phyloP scores from a whole-genome alignment of 805 yeast genomes.

The Candida schatavii region DNA sequence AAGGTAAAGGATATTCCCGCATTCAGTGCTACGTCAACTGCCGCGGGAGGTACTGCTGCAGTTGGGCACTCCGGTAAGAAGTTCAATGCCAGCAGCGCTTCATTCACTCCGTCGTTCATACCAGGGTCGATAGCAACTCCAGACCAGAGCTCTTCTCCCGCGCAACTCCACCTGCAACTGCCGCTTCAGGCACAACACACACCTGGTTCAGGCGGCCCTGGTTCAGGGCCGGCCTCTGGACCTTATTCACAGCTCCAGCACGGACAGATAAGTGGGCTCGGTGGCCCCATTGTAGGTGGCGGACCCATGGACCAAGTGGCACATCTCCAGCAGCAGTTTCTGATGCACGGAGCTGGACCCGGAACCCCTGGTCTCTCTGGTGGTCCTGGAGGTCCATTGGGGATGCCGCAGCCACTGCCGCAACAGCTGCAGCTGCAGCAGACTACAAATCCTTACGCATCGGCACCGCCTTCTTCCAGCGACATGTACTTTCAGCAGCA shows the following conservation, averaged over 20 bases:
- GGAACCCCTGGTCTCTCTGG: not conserved
- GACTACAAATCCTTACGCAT: not conserved
- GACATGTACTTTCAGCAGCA: conserved; percentile 8
- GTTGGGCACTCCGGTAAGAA: conserved; percentile 15
- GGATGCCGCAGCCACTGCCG: not conserved
- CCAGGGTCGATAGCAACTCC: conserved; percentile 2
- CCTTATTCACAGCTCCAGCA: not conserved
- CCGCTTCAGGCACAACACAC: conserved; percentile 5
- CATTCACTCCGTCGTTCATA: conserved; percentile 32
- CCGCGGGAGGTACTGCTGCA: not conserved
- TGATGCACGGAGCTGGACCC: not conserved
- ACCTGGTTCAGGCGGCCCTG: conserved; percentile 12
- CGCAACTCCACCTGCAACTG: conserved; percentile 7
- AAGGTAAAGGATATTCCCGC: conserved; percentile 45
- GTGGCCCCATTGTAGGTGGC: not conserved
- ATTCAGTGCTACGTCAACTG: conserved; percentile 21
- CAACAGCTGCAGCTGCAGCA: conserved; percentile 19
- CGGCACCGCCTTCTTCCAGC: conserved; percentile 22
- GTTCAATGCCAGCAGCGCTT: conserved; percentile 39
- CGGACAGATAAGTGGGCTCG: not conserved
- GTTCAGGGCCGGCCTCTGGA: not conserved
- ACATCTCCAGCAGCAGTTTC: conserved; percentile 6
- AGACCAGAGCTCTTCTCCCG: conserved; percentile 2
- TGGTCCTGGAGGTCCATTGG: not conserved
- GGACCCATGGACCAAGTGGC: not conserved